These are phyloP conservation scores for Penicillium soppii DNA, from an alignment of 495 filamentous ascomycete genomes.

Conservation along the genomic window DNA sequence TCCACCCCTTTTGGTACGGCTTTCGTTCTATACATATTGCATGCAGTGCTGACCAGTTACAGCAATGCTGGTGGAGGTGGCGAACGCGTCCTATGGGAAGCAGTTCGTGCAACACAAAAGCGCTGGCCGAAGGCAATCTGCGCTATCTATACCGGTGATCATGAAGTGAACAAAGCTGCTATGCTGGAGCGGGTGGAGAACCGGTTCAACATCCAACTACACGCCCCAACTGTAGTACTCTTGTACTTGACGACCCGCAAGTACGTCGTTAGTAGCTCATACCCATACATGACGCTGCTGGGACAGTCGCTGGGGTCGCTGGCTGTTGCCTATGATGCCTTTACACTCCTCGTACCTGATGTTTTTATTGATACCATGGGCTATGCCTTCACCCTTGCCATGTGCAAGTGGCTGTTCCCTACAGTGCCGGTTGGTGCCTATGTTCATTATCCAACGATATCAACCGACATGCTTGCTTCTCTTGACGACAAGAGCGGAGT, in stretches of 20 bases:
- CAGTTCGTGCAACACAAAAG: slow-evolving; percentile 85
- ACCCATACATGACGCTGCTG: slow-evolving; percentile 90
- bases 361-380: slow-evolving; percentile 98
- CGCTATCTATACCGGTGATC: slow-evolving; percentile 92
- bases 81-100: slow-evolving; percentile 95
- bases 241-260: slow-evolving; percentile 86
- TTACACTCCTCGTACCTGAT: slow-evolving; percentile 85
- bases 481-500: slow-evolving; percentile 64
- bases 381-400: slow-evolving; percentile 84
- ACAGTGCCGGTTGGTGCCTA: slow-evolving; percentile 85
- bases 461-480: slow-evolving; percentile 92
- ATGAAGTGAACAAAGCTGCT: slow-evolving; percentile 73
- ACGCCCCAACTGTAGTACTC: slow-evolving; percentile 79
- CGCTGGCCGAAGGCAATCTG: slow-evolving; percentile 87
- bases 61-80: slow-evolving; percentile 96
- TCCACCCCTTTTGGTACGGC: slow-evolving; percentile 88
- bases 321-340: slow-evolving; percentile 87
- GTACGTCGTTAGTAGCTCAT: slow-evolving; percentile 79
- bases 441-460: slow-evolving; percentile 97
- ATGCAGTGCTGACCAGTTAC: neutral
- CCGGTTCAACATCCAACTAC: slow-evolving; percentile 89
- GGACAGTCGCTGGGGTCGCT: slow-evolving; percentile 89
- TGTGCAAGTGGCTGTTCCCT: slow-evolving; percentile 80
- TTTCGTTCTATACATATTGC: neutral
- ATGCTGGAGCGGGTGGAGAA: slow-evolving; percentile 80